Evolutionary conservation across 345 rosid species (phyloP).

Genomic region (Carallia pectinifolia): DNA sequence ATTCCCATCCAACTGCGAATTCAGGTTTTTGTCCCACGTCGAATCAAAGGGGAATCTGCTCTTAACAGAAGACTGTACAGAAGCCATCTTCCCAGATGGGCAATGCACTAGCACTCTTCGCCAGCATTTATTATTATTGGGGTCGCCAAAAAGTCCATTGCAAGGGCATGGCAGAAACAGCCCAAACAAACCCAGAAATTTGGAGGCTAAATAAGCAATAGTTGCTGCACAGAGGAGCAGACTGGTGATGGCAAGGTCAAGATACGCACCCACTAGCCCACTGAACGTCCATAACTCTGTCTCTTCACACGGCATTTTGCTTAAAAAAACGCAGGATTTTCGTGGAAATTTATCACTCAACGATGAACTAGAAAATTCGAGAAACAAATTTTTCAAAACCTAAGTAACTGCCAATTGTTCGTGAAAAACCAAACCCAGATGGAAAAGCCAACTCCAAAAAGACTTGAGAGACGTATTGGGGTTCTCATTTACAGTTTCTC

Average conservation of each 20-base stretch:
- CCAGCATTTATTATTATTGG: conserved; percentile 38
- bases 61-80: conserved; percentile 45
- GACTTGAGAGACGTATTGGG: no score
- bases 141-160: conserved; percentile 50
- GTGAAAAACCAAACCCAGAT: no score
- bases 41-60: conserved; percentile 44
- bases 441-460: no score
- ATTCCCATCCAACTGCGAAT: conserved; percentile 11
- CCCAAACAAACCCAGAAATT: conserved; percentile 52
- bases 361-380: background rate
- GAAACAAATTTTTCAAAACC: background rate
- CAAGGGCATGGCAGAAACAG: conserved; percentile 57
- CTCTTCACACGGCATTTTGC: conserved; percentile 44
- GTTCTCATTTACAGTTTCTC: background rate
- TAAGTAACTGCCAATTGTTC: no score
- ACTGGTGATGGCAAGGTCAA: conserved; percentile 62
- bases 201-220: conserved; percentile 44
- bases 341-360: background rate
- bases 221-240: conserved; percentile 58
- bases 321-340: background rate
- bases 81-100: conserved; percentile 46
- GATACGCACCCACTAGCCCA: conserved; percentile 54
- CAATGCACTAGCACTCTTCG: conserved; percentile 48
- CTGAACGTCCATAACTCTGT: conserved; percentile 45
- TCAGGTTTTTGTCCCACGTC: conserved; percentile 23